These are phyloP conservation scores for Cordyceps cicadae DNA, from an alignment of 2,329 filamentous ascomycete genomes.

Conservation along the genomic window DNA sequence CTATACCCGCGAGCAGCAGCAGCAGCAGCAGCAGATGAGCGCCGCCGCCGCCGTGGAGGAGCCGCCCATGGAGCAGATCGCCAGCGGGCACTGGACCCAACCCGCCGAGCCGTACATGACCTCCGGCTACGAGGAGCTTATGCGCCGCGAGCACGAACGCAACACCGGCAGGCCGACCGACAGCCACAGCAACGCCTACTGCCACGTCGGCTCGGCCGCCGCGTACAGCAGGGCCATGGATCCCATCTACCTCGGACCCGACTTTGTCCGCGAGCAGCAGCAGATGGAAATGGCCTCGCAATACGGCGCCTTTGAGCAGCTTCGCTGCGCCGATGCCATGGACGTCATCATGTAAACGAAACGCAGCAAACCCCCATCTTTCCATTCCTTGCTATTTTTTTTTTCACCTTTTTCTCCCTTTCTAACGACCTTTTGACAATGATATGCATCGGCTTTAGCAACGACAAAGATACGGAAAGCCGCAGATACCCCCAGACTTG, in stretches of 20 bases:
- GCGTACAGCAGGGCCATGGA: slow-evolving; percentile 53
- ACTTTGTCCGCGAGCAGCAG: slow-evolving; percentile 40
- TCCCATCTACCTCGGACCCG: slow-evolving; percentile 53
- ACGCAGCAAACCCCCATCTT: not conserved
- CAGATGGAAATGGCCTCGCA: slow-evolving; percentile 57
- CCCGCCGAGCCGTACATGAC: slow-evolving; percentile 65
- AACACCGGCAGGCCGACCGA: slow-evolving; percentile 22
- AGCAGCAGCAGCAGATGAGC: slow-evolving; percentile 27
- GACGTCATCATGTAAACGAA: slow-evolving; percentile 34
- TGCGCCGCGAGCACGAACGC: slow-evolving; percentile 53
- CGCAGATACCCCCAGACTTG: slow-evolving; percentile 7
- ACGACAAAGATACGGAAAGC: slow-evolving; percentile 1
- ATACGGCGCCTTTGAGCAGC: slow-evolving; percentile 54
- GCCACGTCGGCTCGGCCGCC: slow-evolving; percentile 34
- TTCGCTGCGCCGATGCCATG: slow-evolving; percentile 33
- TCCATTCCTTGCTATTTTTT: not conserved
- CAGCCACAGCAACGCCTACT: slow-evolving; percentile 31
- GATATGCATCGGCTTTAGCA: slow-evolving; percentile 1
- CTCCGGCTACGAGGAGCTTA: slow-evolving; percentile 67
- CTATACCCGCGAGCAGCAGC: slow-evolving; percentile 41
- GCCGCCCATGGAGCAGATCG: slow-evolving; percentile 43
- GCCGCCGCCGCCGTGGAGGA: slow-evolving; percentile 47
- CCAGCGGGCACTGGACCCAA: slow-evolving; percentile 45
- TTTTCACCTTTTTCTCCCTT: too few species aligned
- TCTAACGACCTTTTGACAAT: not conserved